A percentile compares a stretch with the other conserved stretches of the same genome.
These are phyloP conservation scores for Alternaria brassicicola DNA, from an alignment of 2,329 filamentous ascomycete species.

Conservation along the genomic window DNA sequence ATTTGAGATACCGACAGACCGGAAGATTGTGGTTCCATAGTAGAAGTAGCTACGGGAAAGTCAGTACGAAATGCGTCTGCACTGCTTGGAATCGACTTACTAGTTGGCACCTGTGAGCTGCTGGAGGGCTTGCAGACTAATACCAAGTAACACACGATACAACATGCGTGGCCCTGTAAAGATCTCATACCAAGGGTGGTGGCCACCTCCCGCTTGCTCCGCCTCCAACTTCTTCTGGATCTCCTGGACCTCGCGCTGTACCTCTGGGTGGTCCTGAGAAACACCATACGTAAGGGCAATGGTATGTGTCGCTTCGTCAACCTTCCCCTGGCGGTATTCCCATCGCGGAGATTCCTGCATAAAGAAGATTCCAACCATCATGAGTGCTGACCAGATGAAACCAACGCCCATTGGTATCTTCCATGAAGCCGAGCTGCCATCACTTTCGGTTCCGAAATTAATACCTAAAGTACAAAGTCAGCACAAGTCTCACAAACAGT, in stretches of 20 bases:
- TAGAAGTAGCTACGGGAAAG: conserved; percentile 59
- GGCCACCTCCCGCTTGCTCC: conserved; percentile 51
- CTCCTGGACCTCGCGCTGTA: conserved; percentile 60
- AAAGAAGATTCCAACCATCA: conserved; percentile 60
- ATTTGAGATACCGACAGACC: conserved; percentile 49
- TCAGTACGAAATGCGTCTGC: neutral
- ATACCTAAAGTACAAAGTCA: conserved; percentile 28
- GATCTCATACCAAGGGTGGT: conserved; percentile 61
- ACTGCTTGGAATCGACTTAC: conserved; percentile 53
- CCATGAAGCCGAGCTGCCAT: conserved; percentile 61
- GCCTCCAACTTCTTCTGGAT: conserved; percentile 63
- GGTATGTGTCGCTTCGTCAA: conserved; percentile 57
- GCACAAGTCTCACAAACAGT: neutral
- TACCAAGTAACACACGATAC: conserved; percentile 67
- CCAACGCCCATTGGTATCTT: conserved; percentile 67
- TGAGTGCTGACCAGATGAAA: conserved; percentile 62
- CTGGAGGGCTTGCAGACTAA: conserved; percentile 68
- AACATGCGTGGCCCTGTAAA: conserved; percentile 70
- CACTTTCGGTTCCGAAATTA: conserved; percentile 66
- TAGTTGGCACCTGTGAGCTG: conserved; percentile 73
- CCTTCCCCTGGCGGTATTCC: conserved; percentile 62
- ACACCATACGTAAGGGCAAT: conserved; percentile 63
- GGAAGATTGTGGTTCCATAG: conserved; percentile 57
- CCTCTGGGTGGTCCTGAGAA: conserved; percentile 60
- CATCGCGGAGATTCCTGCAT: conserved; percentile 64